Percentiles rank a stretch among this genome's conserved stretches.
These are phyloP conservation scores for Ascochyta rabiei DNA, from an alignment of 2,329 filamentous ascomycete genomes.

Conservation along the genomic window DNA sequence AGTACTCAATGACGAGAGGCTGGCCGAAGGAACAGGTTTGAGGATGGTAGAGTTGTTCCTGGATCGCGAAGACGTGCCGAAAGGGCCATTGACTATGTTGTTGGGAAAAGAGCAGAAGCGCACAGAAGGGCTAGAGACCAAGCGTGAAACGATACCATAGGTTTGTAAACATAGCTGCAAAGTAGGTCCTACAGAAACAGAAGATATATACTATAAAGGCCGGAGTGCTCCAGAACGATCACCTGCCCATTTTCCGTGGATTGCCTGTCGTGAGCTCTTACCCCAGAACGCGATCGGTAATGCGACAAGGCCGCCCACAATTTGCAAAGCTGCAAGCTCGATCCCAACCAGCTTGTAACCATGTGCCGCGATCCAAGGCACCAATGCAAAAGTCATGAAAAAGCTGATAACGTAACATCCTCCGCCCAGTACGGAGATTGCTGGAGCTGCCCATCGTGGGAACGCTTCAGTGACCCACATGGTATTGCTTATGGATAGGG, in stretches of 20 bases:
- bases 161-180: not conserved
- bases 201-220: slow-evolving; percentile 20
- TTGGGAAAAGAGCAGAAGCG: slow-evolving; percentile 13
- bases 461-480: slow-evolving; percentile 44
- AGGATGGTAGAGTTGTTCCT: slow-evolving; percentile 53
- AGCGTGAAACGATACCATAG: slow-evolving; percentile 5
- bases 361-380: slow-evolving; percentile 34
- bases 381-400: slow-evolving; percentile 29
- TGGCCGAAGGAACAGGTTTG: slow-evolving; percentile 48
- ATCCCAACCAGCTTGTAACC: slow-evolving; percentile 39
- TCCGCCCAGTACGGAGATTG: slow-evolving; percentile 33
- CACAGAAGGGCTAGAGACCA: not conserved
- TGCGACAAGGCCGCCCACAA: slow-evolving; percentile 33
- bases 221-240: slow-evolving; percentile 37
- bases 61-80: slow-evolving; percentile 29
- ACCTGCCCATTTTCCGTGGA: slow-evolving; percentile 36
- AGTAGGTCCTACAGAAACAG: not conserved
- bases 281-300: slow-evolving; percentile 42
- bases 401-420: slow-evolving; percentile 33
- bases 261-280: slow-evolving; percentile 34
- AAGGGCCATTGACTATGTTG: slow-evolving; percentile 14
- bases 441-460: slow-evolving; percentile 41
- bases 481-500: slow-evolving; percentile 33
- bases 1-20: slow-evolving; percentile 45
- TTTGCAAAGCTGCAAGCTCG: slow-evolving; percentile 46